Evolutionary conservation across 225 moss, liverwort and hornwort genomes (phyloP).

Genomic region (Sphagnum tenellum): DNA sequence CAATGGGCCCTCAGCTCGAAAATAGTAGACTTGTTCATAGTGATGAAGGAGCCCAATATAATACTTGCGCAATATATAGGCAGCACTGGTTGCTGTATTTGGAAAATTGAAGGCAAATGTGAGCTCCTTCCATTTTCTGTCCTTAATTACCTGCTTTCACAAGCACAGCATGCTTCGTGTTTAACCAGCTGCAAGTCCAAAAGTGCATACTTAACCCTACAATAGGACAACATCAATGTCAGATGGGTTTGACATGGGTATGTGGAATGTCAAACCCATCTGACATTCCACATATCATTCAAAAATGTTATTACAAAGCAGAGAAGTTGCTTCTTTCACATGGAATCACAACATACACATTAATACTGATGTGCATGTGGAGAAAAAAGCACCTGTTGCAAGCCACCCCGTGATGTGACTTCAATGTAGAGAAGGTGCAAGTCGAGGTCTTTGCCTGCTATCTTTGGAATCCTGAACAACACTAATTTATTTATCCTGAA

Average conservation of each 20-base stretch:
- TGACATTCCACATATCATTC: too few species aligned
- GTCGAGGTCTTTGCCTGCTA: constrained; percentile 82
- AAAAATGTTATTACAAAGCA: background rate
- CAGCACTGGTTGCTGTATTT: constrained; percentile 63
- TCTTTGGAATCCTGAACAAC: constrained; percentile 70
- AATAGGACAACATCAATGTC: too few species aligned
- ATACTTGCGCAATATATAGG: constrained; percentile 78
- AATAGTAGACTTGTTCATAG: constrained; percentile 79
- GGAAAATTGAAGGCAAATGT: constrained; percentile 66
- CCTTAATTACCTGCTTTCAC: constrained; percentile 60
- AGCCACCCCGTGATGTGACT: constrained; percentile 83
- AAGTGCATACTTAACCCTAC: too few species aligned
- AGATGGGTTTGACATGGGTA: too few species aligned
- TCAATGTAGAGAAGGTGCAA: constrained; percentile 78
- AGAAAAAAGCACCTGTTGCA: constrained; percentile 54
- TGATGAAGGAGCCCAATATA: constrained; percentile 70
- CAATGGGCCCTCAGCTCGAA: constrained; percentile 55
- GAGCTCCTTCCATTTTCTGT: constrained; percentile 86
- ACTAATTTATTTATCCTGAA: background rate
- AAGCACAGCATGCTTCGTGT: background rate
- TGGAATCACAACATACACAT: too few species aligned
- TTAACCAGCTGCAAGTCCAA: background rate
- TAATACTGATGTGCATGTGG: too few species aligned
- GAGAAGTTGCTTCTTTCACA: background rate
- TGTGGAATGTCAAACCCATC: too few species aligned